Percentiles rank a stretch among this genome's conserved stretches.
phyloP scores from a whole-genome alignment of 768 basidiomycete species.

The Trametes coccinea region DNA sequence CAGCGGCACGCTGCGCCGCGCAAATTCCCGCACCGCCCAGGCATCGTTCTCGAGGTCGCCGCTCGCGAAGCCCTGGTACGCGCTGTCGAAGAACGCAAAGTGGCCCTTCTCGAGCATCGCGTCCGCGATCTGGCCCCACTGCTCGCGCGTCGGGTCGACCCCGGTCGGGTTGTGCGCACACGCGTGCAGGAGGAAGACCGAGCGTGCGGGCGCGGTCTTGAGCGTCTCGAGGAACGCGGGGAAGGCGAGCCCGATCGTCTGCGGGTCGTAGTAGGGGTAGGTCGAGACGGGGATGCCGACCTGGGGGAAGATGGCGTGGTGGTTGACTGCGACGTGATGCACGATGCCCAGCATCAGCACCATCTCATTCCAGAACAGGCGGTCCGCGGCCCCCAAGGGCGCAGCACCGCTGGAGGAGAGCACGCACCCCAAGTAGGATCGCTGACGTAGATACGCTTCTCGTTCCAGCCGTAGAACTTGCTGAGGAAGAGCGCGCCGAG shows the following conservation, averaged over 20 bases:
- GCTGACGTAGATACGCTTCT: slow-evolving; percentile 79
- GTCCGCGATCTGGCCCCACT: slow-evolving; percentile 81
- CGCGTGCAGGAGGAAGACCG: slow-evolving; percentile 88
- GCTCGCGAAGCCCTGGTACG: slow-evolving; percentile 96
- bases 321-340: slow-evolving; percentile 61
- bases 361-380: slow-evolving; percentile 2
- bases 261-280: slow-evolving; percentile 93
- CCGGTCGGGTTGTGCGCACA: slow-evolving; percentile 98
- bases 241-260: slow-evolving; percentile 86
- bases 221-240: slow-evolving; percentile 62
- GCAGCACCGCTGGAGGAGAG: slow-evolving; percentile 1
- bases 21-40: slow-evolving; percentile 89
- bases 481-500: slow-evolving; percentile 86
- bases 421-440: slow-evolving; percentile 92
- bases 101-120: slow-evolving; percentile 72
- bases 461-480: slow-evolving; percentile 62
- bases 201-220: slow-evolving; percentile 65
- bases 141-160: slow-evolving; percentile 85
- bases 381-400: neutral
- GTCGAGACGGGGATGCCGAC: slow-evolving; percentile 84
- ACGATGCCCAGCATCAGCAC: neutral
- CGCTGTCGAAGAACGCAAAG: slow-evolving; percentile 92
- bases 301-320: slow-evolving; percentile 87
- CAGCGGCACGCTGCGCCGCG: slow-evolving; percentile 67
- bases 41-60: slow-evolving; percentile 91